Conservation (phyloP, 73 alveolate species). For the Uronychia setigera region DNA sequence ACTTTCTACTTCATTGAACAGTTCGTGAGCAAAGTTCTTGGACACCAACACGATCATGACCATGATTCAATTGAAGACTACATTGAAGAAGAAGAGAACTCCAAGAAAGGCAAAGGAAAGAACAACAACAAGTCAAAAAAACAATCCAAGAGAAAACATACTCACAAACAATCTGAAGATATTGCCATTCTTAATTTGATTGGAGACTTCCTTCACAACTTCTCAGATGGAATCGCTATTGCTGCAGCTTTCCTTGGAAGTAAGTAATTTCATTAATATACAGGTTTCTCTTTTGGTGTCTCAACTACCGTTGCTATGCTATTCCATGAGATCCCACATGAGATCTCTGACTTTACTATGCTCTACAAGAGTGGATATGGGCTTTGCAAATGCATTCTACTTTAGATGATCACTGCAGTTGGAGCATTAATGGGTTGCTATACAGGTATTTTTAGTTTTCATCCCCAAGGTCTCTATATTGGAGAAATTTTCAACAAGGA, state of each 20-base stretch:
- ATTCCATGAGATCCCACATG: slow-evolving; percentile 98
- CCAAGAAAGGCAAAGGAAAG: neutral
- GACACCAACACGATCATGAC: slow-evolving; percentile 40
- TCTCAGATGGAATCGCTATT: slow-evolving; percentile 97
- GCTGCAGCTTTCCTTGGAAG: slow-evolving; percentile 89
- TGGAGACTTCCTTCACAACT: slow-evolving; percentile 96
- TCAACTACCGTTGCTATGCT: slow-evolving; percentile 92
- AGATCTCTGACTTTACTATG: slow-evolving; percentile 91
- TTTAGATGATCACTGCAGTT: slow-evolving; percentile 52
- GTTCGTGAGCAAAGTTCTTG: slow-evolving; percentile 8
- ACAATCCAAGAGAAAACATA: neutral
- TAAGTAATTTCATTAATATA: neutral
- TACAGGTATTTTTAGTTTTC: slow-evolving; percentile 14
- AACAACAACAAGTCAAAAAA: slow-evolving; percentile 3
- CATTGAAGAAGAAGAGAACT: slow-evolving; percentile 4
- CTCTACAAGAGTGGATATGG: slow-evolving; percentile 50
- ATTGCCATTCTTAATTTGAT: slow-evolving; percentile 72
- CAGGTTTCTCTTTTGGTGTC: slow-evolving; percentile 74
- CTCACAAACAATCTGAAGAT: neutral
- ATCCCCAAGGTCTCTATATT: neutral
- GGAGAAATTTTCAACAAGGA: slow-evolving; percentile 33
- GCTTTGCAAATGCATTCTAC: slow-evolving; percentile 35
- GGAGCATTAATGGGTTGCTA: slow-evolving; percentile 66
- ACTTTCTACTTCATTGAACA: slow-evolving; percentile 55
- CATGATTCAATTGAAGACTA: slow-evolving; percentile 5